Conservation (phyloP, 305 asterid species). For the Solanum hybrid region DNA sequence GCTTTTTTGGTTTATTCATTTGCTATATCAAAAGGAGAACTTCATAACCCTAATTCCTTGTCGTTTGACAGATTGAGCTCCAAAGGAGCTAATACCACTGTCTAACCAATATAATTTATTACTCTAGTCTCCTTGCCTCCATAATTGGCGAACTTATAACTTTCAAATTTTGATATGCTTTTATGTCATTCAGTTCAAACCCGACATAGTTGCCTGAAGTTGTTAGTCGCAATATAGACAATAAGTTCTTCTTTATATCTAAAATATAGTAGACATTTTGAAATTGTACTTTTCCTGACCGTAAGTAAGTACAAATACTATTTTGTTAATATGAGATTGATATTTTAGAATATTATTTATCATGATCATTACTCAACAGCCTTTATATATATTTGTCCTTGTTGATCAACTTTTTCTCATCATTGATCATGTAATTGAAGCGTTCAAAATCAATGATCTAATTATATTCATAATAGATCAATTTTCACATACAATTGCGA, state of each 20-base stretch:
- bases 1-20: neutral
- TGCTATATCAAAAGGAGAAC: neutral
- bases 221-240: neutral
- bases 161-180: neutral
- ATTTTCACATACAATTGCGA: neutral
- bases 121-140: neutral
- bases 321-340: neutral
- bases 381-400: too few species aligned
- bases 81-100: neutral
- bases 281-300: neutral
- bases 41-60: neutral
- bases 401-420: neutral
- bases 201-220: neutral
- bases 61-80: neutral
- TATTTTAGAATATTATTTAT: too few species aligned
- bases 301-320: neutral
- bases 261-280: neutral
- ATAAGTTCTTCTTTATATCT: too few species aligned
- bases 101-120: neutral
- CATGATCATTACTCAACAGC: neutral
- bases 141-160: neutral
- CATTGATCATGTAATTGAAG: neutral
- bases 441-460: neutral
- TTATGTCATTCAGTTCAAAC: neutral
- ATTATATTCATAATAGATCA: neutral